Evolutionary conservation across 2,329 filamentous ascomycete species (phyloP), one percentile per base, ranked within the genome.

Genomic region (Phoma sp.): DNA sequence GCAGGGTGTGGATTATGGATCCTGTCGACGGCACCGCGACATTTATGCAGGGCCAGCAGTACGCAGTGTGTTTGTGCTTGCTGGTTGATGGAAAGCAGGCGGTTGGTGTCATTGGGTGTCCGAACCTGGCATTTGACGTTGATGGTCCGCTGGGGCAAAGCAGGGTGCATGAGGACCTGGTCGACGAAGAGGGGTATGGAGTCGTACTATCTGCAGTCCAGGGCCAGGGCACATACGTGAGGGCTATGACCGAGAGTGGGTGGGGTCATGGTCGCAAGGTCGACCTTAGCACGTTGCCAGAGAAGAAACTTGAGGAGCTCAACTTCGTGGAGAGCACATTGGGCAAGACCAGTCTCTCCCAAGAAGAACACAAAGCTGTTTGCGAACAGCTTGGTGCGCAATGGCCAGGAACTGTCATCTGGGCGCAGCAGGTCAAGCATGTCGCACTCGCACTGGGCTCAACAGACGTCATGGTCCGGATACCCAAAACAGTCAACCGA

Each of bases 21-120:
- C 86, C 86, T 0, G 82, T 88, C 7, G 86, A 88, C 60, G 86
- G 86, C 27, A 88, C 86, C 1, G 82, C 81, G 13, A 83, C 84
- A 0, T 88, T 86, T 54, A 80, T 88, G 59, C 74, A 74, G 35
- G 83, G 83, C 3, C 79, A 85, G 69, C 86, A 88, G 71, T 88
- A 87, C 48, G 85, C 82, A 3, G 83, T 88, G 4, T 83, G 83
- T 55, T 73, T 88, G 18, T 81, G 82, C 3, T 71, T 88, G 58
- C 70, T 88, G 2, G 80, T 84, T 53, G 76, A 86, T 47, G 85
- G 85, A 3, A 64, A 72, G 40, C 82, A 88, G 67, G 75, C 80
- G 45, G 67, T 88, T 22, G 84, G 81, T n/a, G 82, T 86, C 2
- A 72, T 87, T 37, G 86, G 82, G 7, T 87, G 83, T 67, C 86